Evolutionary conservation across 2,329 filamentous ascomycete genomes (phyloP).

Genomic region (Parafenestella ontariensis): DNA sequence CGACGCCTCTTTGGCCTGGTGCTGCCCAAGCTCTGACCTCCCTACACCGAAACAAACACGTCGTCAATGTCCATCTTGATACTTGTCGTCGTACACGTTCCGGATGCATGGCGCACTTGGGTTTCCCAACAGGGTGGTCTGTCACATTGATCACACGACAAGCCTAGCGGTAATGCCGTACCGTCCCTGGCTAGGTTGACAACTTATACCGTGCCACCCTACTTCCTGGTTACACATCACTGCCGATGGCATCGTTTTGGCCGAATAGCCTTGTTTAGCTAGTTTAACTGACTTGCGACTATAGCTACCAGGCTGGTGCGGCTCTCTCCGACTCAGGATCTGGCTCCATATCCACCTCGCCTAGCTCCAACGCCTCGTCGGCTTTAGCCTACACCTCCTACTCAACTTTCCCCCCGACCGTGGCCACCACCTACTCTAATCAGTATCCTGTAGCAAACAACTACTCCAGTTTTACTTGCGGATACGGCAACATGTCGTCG

Average conservation of each 20-base stretch:
- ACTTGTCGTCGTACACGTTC: conserved; percentile 47
- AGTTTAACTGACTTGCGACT: conserved; percentile 43
- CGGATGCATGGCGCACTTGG: conserved; percentile 48
- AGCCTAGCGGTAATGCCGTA: conserved; percentile 47
- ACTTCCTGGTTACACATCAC: conserved; percentile 48
- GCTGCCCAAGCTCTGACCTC: conserved; percentile 47
- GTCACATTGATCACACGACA: conserved; percentile 56
- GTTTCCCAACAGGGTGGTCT: conserved; percentile 48
- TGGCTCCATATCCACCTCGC: conserved; percentile 61
- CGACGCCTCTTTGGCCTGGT: conserved; percentile 47
- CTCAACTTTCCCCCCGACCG: conserved; percentile 43
- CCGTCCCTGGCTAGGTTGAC: conserved; percentile 45
- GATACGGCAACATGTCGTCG: conserved; percentile 49
- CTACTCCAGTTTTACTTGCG: conserved; percentile 47
- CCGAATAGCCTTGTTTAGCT: conserved; percentile 39
- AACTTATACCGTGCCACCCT: conserved; percentile 51
- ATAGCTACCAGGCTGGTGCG: conserved; percentile 60
- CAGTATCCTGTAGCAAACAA: conserved; percentile 40
- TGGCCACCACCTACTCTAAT: conserved; percentile 45
- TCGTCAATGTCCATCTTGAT: conserved; percentile 46
- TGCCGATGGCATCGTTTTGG: conserved; percentile 42
- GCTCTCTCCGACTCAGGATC: conserved; percentile 64
- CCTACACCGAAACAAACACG: conserved; percentile 51
- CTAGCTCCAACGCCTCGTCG: conserved; percentile 59
- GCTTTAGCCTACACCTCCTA: conserved; percentile 55